Percentiles rank a stretch among this genome's conserved stretches.
Evolutionary conservation across 2,329 filamentous ascomycete species (phyloP).

Genomic region (Fusarium nanum): DNA sequence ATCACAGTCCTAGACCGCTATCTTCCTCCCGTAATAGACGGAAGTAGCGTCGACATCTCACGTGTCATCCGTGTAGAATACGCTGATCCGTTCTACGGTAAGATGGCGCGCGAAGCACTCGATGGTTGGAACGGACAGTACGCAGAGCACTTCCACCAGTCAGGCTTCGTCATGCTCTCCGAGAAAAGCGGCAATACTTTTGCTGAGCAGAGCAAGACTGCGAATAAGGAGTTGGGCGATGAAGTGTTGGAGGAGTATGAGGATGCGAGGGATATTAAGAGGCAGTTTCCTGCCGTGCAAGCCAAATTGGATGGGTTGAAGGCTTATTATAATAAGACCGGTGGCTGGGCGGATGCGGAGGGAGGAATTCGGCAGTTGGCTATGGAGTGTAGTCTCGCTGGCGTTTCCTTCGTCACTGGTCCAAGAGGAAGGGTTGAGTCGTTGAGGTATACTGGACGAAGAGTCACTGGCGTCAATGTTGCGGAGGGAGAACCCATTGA

Average conservation of each 20-base stretch:
- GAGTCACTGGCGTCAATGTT: slow-evolving; percentile 45
- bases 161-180: slow-evolving; percentile 50
- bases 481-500: slow-evolving; percentile 56
- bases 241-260: slow-evolving; percentile 40
- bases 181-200: slow-evolving; percentile 37
- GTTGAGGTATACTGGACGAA: slow-evolving; percentile 30
- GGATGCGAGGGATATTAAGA: slow-evolving; percentile 38
- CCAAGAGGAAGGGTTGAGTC: slow-evolving; percentile 45
- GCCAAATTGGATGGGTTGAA: slow-evolving; percentile 40
- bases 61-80: slow-evolving; percentile 67
- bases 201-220: slow-evolving; percentile 33
- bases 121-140: slow-evolving; percentile 46
- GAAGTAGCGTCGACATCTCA: slow-evolving; percentile 56
- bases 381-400: slow-evolving; percentile 43
- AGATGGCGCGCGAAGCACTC: slow-evolving; percentile 60
- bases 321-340: slow-evolving; percentile 46
- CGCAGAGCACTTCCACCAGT: slow-evolving; percentile 47
- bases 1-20: slow-evolving; percentile 61
- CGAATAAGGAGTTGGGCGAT: slow-evolving; percentile 31
- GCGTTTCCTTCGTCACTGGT: slow-evolving; percentile 50
- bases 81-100: slow-evolving; percentile 69
- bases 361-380: slow-evolving; percentile 45
- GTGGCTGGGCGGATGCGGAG: slow-evolving; percentile 51
- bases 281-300: slow-evolving; percentile 37
- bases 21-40: slow-evolving; percentile 52